Percentiles rank a stretch among this genome's conserved stretches.
Evolutionary conservation across 805 yeast genomes (phyloP).

Genomic region (Cyberlindnera saturnus): DNA sequence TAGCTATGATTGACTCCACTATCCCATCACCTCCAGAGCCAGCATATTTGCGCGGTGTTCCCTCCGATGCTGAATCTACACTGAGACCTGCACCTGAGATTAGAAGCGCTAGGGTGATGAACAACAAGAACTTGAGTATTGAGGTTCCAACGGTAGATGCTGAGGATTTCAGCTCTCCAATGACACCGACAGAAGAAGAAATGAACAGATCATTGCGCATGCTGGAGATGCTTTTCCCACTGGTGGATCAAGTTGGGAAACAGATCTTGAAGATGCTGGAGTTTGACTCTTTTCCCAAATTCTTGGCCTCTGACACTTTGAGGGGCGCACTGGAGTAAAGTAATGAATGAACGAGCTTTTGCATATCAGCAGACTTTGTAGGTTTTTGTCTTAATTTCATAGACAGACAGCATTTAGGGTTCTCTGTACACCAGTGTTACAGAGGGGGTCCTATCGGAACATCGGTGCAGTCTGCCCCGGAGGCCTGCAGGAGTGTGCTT

Average conservation of each 20-base stretch:
- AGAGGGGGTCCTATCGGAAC: too few species aligned
- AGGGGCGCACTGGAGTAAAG: conserved; percentile 23
- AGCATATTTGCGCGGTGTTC: neutral
- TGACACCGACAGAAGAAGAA: conserved; percentile 29
- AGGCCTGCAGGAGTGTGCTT: too few species aligned
- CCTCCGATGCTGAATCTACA: too few species aligned
- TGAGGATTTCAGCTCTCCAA: conserved; percentile 2
- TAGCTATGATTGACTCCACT: neutral
- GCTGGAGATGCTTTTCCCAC: conserved; percentile 33
- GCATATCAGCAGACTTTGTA: too few species aligned
- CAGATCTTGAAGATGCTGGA: conserved; percentile 59
- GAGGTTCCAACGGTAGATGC: conserved; percentile 9
- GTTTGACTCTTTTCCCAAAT: conserved; percentile 68
- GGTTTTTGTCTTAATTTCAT: too few species aligned
- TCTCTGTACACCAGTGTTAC: too few species aligned
- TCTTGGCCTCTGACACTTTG: conserved; percentile 38
- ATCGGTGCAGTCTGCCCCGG: too few species aligned
- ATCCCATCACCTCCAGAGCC: conserved; percentile 2
- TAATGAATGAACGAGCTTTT: too few species aligned
- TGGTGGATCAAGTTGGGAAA: conserved; percentile 42
- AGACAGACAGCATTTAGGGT: too few species aligned
- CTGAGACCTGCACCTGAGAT: neutral
- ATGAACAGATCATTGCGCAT: conserved; percentile 30
- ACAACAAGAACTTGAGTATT: conserved; percentile 18
- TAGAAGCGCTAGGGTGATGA: neutral